Evolutionary conservation across 495 filamentous ascomycete species (phyloP).

Genomic region (Beverwykella pulmonaria): DNA sequence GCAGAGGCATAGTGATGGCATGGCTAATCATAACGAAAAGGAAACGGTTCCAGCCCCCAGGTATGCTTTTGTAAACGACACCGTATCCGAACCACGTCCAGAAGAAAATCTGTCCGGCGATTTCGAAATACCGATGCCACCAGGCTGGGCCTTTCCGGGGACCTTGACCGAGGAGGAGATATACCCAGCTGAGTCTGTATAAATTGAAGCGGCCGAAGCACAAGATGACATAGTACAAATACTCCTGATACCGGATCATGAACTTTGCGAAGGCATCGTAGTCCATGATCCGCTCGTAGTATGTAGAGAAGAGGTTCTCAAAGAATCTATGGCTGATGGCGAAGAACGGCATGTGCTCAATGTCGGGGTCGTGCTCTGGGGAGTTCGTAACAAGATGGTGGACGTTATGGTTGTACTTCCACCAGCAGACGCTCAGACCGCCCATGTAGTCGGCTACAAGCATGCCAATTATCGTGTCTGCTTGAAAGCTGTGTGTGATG

Average conservation of each 20-base stretch:
- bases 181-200: conserved; percentile 80
- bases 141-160: conserved; percentile 81
- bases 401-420: conserved; percentile 97
- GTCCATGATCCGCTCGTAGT: conserved; percentile 84
- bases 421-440: conserved; percentile 92
- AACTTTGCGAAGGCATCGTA: conserved; percentile 77
- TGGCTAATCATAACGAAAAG: conserved; percentile 84
- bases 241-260: conserved; percentile 74
- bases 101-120: conserved; percentile 81
- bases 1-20: conserved; percentile 80
- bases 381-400: conserved; percentile 97
- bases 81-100: conserved; percentile 94
- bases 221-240: conserved; percentile 85
- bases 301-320: conserved; percentile 74
- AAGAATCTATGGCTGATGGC: conserved; percentile 89
- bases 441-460: conserved; percentile 88
- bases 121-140: conserved; percentile 88
- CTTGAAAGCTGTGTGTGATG: conserved; percentile 85
- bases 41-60: conserved; percentile 68
- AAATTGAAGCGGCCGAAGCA: conserved; percentile 90
- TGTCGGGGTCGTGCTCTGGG: conserved; percentile 96
- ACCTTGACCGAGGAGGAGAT: conserved; percentile 72
- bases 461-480: conserved; percentile 84
- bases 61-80: conserved; percentile 75
- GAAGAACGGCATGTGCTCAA: conserved; percentile 94